Percentiles rank a stretch among this genome's conserved stretches.
Conservation (phyloP, 2,329 filamentous ascomycete genomes). For the Orbilia javanica region DNA sequence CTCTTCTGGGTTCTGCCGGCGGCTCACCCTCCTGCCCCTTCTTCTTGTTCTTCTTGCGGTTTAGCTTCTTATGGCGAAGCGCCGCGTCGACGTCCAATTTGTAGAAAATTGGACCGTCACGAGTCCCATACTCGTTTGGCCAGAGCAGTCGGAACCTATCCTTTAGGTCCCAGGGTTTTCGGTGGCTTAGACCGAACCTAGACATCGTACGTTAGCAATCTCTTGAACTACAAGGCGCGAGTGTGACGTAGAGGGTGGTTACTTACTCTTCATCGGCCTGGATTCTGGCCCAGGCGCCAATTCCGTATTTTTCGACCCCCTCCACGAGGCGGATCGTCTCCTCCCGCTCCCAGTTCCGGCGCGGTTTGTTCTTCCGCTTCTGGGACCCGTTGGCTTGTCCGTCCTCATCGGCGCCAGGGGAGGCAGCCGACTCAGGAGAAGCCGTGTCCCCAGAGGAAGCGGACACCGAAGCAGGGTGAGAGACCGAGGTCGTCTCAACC, state of each 20-base stretch:
- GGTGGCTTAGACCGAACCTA: slow-evolving; percentile 37
- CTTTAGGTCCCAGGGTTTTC: slow-evolving; percentile 39
- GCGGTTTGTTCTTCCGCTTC: slow-evolving; percentile 52
- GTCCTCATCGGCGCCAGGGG: slow-evolving; percentile 7
- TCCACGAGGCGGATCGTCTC: slow-evolving; percentile 37
- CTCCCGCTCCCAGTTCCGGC: slow-evolving; percentile 36
- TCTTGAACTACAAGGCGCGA: neutral
- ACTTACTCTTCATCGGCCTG: slow-evolving; percentile 33
- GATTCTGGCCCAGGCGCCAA: slow-evolving; percentile 44
- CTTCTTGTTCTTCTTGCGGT: slow-evolving; percentile 22
- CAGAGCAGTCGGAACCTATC: slow-evolving; percentile 50
- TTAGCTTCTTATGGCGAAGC: slow-evolving; percentile 21
- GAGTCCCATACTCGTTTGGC: slow-evolving; percentile 32
- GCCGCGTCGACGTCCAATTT: slow-evolving; percentile 41
- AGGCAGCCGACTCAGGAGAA: slow-evolving; percentile 29
- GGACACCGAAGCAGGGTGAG: neutral
- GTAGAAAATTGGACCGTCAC: slow-evolving; percentile 18
- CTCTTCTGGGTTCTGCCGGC: neutral
- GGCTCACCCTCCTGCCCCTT: neutral
- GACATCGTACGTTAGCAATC: neutral
- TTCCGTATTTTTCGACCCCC: slow-evolving; percentile 43
- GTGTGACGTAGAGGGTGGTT: no score
- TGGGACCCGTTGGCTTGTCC: neutral
- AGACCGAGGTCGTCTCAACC: slow-evolving; percentile 7
- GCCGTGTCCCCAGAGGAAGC: neutral